These are phyloP conservation scores for Murraya paniculata DNA, from an alignment of 345 rosid species.

Conservation along the genomic window DNA sequence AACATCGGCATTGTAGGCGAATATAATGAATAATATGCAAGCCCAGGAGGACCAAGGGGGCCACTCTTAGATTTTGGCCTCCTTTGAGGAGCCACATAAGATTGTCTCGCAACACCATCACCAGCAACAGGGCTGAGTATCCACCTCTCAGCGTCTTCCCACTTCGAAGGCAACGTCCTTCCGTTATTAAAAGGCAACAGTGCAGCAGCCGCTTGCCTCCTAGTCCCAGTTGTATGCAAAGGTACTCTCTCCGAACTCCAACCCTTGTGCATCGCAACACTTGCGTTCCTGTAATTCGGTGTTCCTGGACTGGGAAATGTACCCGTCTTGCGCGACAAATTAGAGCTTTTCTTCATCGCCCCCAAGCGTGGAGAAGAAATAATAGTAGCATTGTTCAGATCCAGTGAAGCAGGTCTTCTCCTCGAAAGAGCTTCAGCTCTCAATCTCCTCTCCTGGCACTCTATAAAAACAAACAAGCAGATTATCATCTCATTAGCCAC, in stretches of 20 bases:
- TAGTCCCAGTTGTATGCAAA: conserved; percentile 47
- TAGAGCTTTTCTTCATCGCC: conserved; percentile 44
- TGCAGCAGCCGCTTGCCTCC: conserved; percentile 52
- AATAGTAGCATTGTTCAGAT: conserved; percentile 61
- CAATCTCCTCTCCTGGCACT: conserved; percentile 75
- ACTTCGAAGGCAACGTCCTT: conserved; percentile 85
- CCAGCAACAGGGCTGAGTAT: conserved; percentile 85
- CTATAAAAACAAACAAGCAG: conserved; percentile 30
- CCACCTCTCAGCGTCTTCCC: conserved; percentile 99
- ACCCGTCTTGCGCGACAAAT: conserved; percentile 51
- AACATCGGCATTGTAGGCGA: conserved; percentile 71
- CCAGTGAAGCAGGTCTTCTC: conserved; percentile 72
- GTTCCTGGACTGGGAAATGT: conserved; percentile 91
- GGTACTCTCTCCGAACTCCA: conserved; percentile 97
- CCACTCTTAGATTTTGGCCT: conserved; percentile 96
- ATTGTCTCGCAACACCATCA: conserved; percentile 50
- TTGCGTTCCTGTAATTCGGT: conserved; percentile 52
- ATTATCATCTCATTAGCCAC: background rate
- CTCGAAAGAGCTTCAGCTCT: conserved; percentile 62
- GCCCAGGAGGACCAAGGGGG: conserved; percentile 93
- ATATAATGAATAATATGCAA: conserved; percentile 63
- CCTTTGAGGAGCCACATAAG: conserved; percentile 50
- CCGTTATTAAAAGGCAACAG: conserved; percentile 67
- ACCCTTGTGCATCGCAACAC: conserved; percentile 78
- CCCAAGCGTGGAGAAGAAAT: conserved; percentile 67